Evolutionary conservation across 192 early-diverging fungal genomes (phyloP), one percentile per base, ranked within the genome.

Genomic region (Obelidium mucronatum): DNA sequence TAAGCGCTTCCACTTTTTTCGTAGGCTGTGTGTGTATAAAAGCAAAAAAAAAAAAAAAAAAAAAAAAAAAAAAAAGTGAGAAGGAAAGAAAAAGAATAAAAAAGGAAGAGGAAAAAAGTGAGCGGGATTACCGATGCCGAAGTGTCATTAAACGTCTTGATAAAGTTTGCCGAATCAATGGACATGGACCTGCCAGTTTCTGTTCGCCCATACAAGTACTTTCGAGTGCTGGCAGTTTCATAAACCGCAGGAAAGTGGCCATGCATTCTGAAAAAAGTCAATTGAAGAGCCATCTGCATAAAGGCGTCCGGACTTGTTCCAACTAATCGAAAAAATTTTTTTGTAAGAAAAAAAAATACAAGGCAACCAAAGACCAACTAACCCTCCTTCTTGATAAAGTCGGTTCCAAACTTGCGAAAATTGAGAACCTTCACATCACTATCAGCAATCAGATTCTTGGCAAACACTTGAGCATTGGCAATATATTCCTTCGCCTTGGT

Each of bases 201-300:
- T 0, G 96, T 97, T 26, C 96, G 87, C 24, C 96, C 96, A 65
- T 91, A 91, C 55, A 89, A 71, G 80, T 88, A 97, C 67, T 91
- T 81, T 28, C 96, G 86, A 2, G 94, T 96, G 51, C 88, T 88
- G 5, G 90, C 93, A 19, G 96, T 93, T 79, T 97, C 96, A 76
- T 97, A 97, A 2, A 92, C 93, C 1, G 93, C 80, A 6, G 90
- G 87, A 58, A 87, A 78, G 19, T 79, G 70, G 15, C 83, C 78
- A 64, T 94, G 92, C 22, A 92, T 65, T 70, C 92, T 90, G 82
- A 88, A 94, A 79, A 91, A 97, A 0, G 92, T 91, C 4, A 96
- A 83, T 79, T 97, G 96, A 35, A 97, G 73, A 0, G 86, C 88
- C 88, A 97, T 93, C 83, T 97, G 96, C 33, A 91, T 83, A 80